Evolutionary conservation across 2,329 filamentous ascomycete species (phyloP), one percentile per base, ranked within the genome.

Genomic region (Aspergillus terreus): DNA sequence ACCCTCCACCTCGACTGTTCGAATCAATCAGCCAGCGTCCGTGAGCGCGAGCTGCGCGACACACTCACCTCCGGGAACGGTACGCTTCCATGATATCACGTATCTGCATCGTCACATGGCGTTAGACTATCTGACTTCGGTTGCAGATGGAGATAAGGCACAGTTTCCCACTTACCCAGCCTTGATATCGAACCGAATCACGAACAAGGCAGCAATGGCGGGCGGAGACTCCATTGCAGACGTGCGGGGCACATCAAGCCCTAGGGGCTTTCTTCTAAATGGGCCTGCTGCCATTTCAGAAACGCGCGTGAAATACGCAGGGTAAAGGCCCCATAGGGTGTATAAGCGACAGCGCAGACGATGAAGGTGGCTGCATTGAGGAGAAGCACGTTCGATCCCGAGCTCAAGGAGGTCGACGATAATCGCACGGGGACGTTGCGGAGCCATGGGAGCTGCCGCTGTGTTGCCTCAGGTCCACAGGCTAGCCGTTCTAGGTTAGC

Each of bases 151-250:
- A 54, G 6, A 42, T 6, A 17, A 42, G n/a, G 14, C 14, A 23
- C 6, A 42, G 15, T 6, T 23, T 6, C 10, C 27, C 11, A 25
- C 70, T 72, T 86, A 95, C 76, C 91, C 91, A 64, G 90, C 87
- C 71, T 92, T 94, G 74, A 92, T 87, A 72, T 96, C 91, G 75
- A 96, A 96, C 66, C 88, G 84, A 72, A 95, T 92, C 56, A 95
- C 80, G 71, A 95, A 96, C 33, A 95, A 80, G 30, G 90, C 90
- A 36, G 87, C 86, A 64, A 92, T 83, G 48, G 69, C 65, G 19
- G 76, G 76, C 23, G 72, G 72, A 53, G 69, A 63, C 51, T 72
- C 71, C 51, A 64, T 57, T 21, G 60, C 50, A 56, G 63, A 55
- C 23, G 55, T 57, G 50, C 63, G 63, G 52, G 66, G 62, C 50